Evolutionary conservation across 2,329 filamentous ascomycete genomes (phyloP).

Genomic region (Scedosporium aurantiacum): DNA sequence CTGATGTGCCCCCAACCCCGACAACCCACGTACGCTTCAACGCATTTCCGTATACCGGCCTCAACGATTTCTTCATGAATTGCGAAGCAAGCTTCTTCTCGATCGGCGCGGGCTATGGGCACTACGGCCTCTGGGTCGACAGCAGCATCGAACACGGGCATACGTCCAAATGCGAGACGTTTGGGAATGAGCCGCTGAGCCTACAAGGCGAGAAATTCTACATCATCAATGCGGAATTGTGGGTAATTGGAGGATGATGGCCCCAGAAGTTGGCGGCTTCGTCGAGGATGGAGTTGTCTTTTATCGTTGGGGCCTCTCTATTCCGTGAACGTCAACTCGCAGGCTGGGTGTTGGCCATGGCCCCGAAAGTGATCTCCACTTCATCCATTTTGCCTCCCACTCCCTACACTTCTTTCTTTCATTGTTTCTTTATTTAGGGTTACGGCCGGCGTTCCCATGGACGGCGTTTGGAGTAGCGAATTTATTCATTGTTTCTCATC

Average conservation of each 20-base stretch:
- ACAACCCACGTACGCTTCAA: slow-evolving; percentile 79
- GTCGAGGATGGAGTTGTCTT: no score
- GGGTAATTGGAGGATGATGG: slow-evolving; percentile 60
- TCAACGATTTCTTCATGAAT: slow-evolving; percentile 95
- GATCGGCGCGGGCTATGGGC: slow-evolving; percentile 78
- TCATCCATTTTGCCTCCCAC: no score
- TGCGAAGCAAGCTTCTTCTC: slow-evolving; percentile 79
- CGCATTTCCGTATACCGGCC: slow-evolving; percentile 88
- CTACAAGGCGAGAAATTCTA: slow-evolving; percentile 90
- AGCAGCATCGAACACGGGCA: slow-evolving; percentile 74
- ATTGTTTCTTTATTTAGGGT: no score
- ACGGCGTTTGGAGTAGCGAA: no score
- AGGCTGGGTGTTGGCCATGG: no score
- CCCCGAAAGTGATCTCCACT: no score
- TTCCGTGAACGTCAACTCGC: no score
- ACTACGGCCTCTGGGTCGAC: slow-evolving; percentile 90
- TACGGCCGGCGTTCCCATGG: no score
- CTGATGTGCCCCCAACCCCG: slow-evolving; percentile 10
- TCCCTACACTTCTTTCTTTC: no score
- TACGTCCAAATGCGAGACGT: slow-evolving; percentile 76
- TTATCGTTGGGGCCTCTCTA: no score
- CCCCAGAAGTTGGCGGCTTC: no score
- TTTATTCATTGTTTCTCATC: no score
- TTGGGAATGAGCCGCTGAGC: slow-evolving; percentile 87
- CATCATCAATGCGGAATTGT: slow-evolving; percentile 81